Evolutionary conservation across 2,329 filamentous ascomycete genomes (phyloP), one percentile per base, ranked within the genome.

Genomic region (Colletotrichum noveboracense): DNA sequence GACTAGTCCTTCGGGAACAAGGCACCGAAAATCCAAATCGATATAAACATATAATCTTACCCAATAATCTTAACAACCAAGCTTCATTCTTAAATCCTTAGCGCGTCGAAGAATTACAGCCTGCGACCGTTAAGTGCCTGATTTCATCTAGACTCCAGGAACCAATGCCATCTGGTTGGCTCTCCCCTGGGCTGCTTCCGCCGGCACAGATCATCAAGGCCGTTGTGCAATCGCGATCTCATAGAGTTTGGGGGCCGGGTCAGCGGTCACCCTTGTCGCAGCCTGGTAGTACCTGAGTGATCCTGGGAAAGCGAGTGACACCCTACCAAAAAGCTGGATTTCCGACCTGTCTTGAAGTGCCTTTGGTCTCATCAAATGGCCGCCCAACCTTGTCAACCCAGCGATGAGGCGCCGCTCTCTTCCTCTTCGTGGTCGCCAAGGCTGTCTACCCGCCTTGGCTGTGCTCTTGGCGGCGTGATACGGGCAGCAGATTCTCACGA

Each of bases 321-420:
- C 13, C 9, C 21, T 66, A 21, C 36, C 66, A 58, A 38, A n/a
- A 62, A 52, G 36, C 36, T 61, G 56, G 36, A 61, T 62, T 52
- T 32, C 12, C 10, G 18, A 36, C 32, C 66, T 14, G 14, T 43
- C 64, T 67, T 73, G 74, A 73, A 16, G 58, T 73, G 74, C 26
- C 56, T 75, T 52, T 58, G 56, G 73, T 75, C 74, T 73, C 73
- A 69, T 58, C 24, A 26, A 26, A 58, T 5, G 38, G 13, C 26
- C 34, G 38, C 56, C 7, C 38, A 56, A 58, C 55, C 14, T 68
- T 32, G 73, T 32, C 55, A 30, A n/a, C 13, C n/a, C 7, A 16
- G 28, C 14, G 3, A 7, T 5, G 36, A 24, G 52, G 64, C 30
- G 16, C 3, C 60, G 34, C 67, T 62, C 28, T 26, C 26, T 28